Percentiles rank a stretch among this genome's conserved stretches.
Evolutionary conservation across 2,329 filamentous ascomycete species (phyloP).

Genomic region (Nannizzia gypsea): DNA sequence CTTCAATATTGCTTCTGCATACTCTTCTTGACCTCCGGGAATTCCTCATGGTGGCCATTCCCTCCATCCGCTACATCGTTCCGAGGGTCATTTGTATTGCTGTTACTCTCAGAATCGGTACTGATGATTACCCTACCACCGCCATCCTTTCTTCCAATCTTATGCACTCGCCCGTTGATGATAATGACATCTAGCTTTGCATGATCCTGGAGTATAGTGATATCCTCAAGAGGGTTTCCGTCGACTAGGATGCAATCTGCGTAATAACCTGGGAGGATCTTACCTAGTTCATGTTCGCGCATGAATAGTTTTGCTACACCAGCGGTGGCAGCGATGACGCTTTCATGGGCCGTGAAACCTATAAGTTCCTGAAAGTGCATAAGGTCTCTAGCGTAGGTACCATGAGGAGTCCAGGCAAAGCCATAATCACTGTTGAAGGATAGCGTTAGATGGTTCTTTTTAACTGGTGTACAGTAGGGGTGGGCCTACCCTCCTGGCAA

Average conservation of each 20-base stretch:
- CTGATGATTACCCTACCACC: conserved; percentile 7
- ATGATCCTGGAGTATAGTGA: conserved; percentile 34
- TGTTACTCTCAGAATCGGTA: neutral
- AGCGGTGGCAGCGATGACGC: conserved; percentile 35
- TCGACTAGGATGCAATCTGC: conserved; percentile 39
- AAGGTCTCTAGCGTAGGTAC: conserved; percentile 38
- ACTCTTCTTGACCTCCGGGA: conserved; percentile 8
- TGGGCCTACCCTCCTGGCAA: conserved; percentile 29
- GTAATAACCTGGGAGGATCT: conserved; percentile 33
- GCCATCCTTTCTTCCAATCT: conserved; percentile 20
- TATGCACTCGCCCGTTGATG: conserved; percentile 40
- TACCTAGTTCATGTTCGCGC: conserved; percentile 27
- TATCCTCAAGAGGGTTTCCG: conserved; percentile 35
- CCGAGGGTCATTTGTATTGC: neutral
- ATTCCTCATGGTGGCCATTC: conserved; percentile 6
- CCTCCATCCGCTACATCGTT: neutral
- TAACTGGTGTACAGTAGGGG: neutral
- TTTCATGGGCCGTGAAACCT: conserved; percentile 35
- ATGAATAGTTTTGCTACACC: conserved; percentile 34
- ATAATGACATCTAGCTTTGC: conserved; percentile 36
- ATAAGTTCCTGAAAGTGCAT: conserved; percentile 38
- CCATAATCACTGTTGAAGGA: conserved; percentile 31
- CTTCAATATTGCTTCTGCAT: conserved; percentile 10
- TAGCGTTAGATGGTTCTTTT: neutral
- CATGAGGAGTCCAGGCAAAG: conserved; percentile 40